Conservation (phyloP, 805 yeast species). For the Zygotorulaspora florentina region DNA sequence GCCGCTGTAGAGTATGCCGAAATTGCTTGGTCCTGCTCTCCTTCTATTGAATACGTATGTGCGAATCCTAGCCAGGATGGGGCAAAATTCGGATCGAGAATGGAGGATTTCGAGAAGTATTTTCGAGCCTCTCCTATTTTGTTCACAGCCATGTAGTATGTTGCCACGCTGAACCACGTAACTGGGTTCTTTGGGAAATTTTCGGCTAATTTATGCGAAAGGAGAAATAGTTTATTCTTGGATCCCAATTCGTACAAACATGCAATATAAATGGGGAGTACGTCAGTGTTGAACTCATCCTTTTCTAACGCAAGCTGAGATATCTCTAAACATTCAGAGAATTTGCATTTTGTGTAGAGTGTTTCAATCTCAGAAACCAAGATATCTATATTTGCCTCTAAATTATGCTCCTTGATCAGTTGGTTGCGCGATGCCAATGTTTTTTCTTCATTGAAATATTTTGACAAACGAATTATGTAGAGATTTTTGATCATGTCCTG, state of each 20-base stretch:
- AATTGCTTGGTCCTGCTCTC: conserved; percentile 98
- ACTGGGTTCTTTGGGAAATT: conserved; percentile 73
- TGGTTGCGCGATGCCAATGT: conserved; percentile 63
- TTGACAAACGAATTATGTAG: conserved; percentile 72
- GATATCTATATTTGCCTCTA: conserved; percentile 67
- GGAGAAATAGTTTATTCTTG: conserved; percentile 69
- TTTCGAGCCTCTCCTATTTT: conserved; percentile 79
- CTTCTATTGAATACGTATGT: conserved; percentile 94
- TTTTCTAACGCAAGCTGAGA: conserved; percentile 54
- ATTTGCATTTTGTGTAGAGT: conserved; percentile 70
- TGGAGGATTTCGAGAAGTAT: conserved; percentile 83
- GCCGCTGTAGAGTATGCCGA: conserved; percentile 97
- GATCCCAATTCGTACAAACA: conserved; percentile 83
- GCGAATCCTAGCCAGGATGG: conserved; percentile 99
- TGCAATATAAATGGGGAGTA: conserved; percentile 74
- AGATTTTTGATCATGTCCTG: conserved; percentile 73
- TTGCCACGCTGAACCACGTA: conserved; percentile 91
- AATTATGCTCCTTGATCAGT: conserved; percentile 65
- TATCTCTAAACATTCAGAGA: conserved; percentile 65
- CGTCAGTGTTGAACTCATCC: conserved; percentile 69
- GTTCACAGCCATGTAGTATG: conserved; percentile 73
- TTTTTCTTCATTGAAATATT: conserved; percentile 55
- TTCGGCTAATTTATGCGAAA: conserved; percentile 84
- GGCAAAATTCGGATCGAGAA: conserved; percentile 82
- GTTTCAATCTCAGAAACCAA: conserved; percentile 64